Conservation (phyloP, 1,284 basidiomycete genomes). For the Mycena sp. region DNA sequence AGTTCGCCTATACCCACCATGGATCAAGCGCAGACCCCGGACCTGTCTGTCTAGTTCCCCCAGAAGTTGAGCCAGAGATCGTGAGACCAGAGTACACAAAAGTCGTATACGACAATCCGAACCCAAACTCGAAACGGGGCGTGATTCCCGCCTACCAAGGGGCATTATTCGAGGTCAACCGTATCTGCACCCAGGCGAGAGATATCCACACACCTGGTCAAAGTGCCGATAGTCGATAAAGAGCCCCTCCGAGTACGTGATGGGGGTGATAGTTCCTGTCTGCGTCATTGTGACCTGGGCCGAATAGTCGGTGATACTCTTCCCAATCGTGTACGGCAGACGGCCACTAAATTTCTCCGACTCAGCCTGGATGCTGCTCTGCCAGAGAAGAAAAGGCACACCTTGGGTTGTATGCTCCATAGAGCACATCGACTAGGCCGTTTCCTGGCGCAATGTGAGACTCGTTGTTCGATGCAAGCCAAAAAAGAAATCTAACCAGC, state of each 20-base stretch:
- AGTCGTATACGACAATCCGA: constrained; percentile 64
- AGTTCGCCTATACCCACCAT: constrained; percentile 41
- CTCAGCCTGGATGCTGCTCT: background rate
- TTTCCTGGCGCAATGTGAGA: constrained; percentile 46
- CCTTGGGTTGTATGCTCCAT: constrained; percentile 73
- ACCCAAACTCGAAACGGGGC: constrained; percentile 76
- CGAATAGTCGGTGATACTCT: constrained; percentile 58
- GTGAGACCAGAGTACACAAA: constrained; percentile 63
- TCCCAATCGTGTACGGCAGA: constrained; percentile 55
- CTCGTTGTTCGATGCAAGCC: background rate
- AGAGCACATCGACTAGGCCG: constrained; percentile 68
- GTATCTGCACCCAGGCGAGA: background rate
- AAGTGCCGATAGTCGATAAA: constrained; percentile 71
- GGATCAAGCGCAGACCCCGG: constrained; percentile 58
- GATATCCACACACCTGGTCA: constrained; percentile 32
- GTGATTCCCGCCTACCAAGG: constrained; percentile 50
- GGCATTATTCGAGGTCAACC: background rate
- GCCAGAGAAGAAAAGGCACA: constrained; percentile 30
- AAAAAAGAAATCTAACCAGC: constrained; percentile 41
- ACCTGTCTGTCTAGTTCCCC: constrained; percentile 49
- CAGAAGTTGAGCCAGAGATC: constrained; percentile 51
- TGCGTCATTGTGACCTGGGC: constrained; percentile 46
- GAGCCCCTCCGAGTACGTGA: constrained; percentile 54
- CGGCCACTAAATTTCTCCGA: constrained; percentile 25
- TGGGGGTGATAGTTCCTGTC: constrained; percentile 36